These are phyloP conservation scores for Ustilago tritici DNA, from an alignment of 1,284 basidiomycete genomes.

Conservation along the genomic window DNA sequence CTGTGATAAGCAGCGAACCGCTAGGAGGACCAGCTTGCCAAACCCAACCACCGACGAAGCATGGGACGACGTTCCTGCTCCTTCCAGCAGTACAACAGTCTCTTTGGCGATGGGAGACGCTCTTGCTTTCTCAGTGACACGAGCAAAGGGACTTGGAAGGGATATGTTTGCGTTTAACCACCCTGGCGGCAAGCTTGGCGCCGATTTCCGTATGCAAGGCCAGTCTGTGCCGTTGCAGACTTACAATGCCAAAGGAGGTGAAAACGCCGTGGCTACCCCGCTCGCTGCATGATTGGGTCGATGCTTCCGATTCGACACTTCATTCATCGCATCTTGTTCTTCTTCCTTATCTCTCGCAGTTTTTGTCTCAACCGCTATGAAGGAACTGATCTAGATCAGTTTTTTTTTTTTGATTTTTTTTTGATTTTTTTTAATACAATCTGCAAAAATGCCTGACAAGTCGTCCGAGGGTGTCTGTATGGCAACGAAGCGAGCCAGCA, in stretches of 20 bases:
- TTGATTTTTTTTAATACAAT: no score
- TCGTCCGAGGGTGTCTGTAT: no score
- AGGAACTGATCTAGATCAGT: no score
- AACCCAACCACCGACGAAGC: constrained; percentile 46
- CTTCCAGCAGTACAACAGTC: constrained; percentile 69
- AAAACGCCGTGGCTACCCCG: constrained; percentile 37
- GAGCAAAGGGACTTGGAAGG: constrained; percentile 50
- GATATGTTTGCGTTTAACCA: constrained; percentile 68
- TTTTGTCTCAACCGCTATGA: no score
- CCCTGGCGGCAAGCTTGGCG: constrained; percentile 69
- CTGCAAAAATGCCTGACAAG: no score
- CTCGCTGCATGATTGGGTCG: constrained; percentile 24
- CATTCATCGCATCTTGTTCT: no score
- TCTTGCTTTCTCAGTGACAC: constrained; percentile 65
- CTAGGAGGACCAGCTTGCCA: constrained; percentile 5
- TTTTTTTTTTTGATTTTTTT: no score
- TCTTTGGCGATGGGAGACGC: constrained; percentile 71
- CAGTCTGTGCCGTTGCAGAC: constrained; percentile 30
- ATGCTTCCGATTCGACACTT: no score
- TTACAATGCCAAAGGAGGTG: constrained; percentile 16
- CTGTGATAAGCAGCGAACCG: constrained; percentile 14
- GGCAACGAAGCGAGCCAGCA: no score
- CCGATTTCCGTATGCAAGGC: constrained; percentile 36
- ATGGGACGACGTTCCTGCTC: constrained; percentile 67
- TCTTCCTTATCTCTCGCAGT: no score